Percentiles rank a stretch among this genome's conserved stretches.
These are phyloP conservation scores for Cryomyces minteri DNA, from an alignment of 495 filamentous ascomycete genomes.

Conservation along the genomic window DNA sequence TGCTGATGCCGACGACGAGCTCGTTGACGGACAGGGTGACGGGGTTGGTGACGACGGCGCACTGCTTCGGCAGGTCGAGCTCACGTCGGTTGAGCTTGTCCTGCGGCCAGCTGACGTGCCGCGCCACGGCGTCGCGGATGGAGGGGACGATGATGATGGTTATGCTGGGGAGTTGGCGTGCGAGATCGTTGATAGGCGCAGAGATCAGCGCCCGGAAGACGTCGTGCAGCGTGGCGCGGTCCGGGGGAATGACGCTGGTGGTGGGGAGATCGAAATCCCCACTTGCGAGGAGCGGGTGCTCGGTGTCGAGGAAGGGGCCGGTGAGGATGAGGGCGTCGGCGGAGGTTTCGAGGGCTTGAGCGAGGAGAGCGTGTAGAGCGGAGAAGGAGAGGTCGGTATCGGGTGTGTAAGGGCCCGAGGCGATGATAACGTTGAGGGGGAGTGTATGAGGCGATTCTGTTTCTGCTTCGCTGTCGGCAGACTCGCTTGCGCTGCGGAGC, in stretches of 20 bases:
- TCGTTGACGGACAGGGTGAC: slow-evolving; percentile 79
- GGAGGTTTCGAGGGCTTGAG: slow-evolving; percentile 49
- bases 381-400: slow-evolving; percentile 84
- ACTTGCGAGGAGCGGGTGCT: slow-evolving; percentile 73
- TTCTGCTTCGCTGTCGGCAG: slow-evolving; percentile 29
- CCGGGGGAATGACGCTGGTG: slow-evolving; percentile 45
- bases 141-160: slow-evolving; percentile 72
- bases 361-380: slow-evolving; percentile 62
- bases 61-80: slow-evolving; percentile 57
- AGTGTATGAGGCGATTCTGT: slow-evolving; percentile 18
- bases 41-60: slow-evolving; percentile 67
- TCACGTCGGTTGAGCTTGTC: slow-evolving; percentile 54
- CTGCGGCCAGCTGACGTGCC: slow-evolving; percentile 82
- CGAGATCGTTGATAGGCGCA: slow-evolving; percentile 44
- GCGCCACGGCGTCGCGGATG: slow-evolving; percentile 65
- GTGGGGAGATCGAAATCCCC: slow-evolving; percentile 85
- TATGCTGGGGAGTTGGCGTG: slow-evolving; percentile 48
- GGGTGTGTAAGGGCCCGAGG: slow-evolving; percentile 76
- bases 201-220: slow-evolving; percentile 70
- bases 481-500: slow-evolving; percentile 39
- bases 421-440: slow-evolving; percentile 58
- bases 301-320: slow-evolving; percentile 79
- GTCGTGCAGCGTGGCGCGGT: slow-evolving; percentile 59
- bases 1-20: slow-evolving; percentile 55
- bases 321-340: slow-evolving; percentile 66